phyloP scores from a whole-genome alignment of 305 asterid genomes.

The Fraxinus angustifolia region DNA sequence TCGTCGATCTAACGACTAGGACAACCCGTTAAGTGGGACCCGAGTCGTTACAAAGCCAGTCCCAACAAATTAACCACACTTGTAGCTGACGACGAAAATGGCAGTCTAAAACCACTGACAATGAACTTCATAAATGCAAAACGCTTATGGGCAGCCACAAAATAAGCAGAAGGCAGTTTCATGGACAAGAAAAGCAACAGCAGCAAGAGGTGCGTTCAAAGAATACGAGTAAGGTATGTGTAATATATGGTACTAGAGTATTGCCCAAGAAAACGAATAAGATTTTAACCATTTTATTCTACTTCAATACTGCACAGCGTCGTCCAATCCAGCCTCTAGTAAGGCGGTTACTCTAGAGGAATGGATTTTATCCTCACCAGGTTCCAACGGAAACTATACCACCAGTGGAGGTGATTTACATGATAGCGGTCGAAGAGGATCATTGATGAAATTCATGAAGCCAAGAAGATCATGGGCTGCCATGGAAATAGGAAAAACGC shows the following conservation, averaged over 20 bases:
- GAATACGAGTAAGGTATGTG: background rate
- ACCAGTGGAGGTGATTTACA: background rate
- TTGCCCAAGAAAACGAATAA: background rate
- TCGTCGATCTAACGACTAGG: no score
- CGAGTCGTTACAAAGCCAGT: no score
- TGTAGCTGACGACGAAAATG: constrained; percentile 6
- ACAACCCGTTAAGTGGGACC: no score
- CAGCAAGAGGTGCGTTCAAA: background rate
- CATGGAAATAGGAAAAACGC: constrained; percentile 11
- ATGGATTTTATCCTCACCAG: constrained; percentile 41
- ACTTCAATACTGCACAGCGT: background rate
- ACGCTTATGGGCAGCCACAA: constrained; percentile 21
- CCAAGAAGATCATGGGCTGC: constrained; percentile 25
- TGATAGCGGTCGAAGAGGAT: background rate
- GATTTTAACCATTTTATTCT: background rate
- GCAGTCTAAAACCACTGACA: constrained; percentile 13
- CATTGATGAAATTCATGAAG: constrained; percentile 27
- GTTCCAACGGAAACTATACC: background rate
- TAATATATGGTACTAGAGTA: background rate
- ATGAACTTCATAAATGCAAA: constrained; percentile 29
- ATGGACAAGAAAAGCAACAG: constrained; percentile 16
- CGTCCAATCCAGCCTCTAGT: background rate
- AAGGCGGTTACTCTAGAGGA: constrained; percentile 32
- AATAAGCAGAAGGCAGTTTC: constrained; percentile 10
- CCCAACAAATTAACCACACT: constrained; percentile 8